These are phyloP conservation scores for Amphirosellinia nigrospora DNA, from an alignment of 495 filamentous ascomycete species.

Conservation along the genomic window DNA sequence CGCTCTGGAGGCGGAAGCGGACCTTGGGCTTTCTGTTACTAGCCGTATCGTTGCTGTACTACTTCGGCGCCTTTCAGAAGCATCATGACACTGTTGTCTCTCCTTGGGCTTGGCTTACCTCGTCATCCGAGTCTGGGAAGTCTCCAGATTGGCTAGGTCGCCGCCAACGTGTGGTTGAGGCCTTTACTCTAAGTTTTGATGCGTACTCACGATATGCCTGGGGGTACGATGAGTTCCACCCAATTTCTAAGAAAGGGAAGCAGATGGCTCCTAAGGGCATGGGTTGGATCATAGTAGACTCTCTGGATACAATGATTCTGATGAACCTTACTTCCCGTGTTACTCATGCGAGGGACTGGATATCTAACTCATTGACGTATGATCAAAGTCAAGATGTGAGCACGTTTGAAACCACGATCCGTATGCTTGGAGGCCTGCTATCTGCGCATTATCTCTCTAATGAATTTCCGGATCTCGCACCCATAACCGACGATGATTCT, in stretches of 20 bases:
- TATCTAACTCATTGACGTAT: slow-evolving; percentile 80
- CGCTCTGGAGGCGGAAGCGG: slow-evolving; percentile 61
- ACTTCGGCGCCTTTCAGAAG: slow-evolving; percentile 59
- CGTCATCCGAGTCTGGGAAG: slow-evolving; percentile 42
- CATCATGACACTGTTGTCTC: slow-evolving; percentile 38
- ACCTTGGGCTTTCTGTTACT: slow-evolving; percentile 43
- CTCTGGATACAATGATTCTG: slow-evolving; percentile 93
- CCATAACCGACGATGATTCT: slow-evolving; percentile 67
- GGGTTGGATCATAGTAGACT: slow-evolving; percentile 98
- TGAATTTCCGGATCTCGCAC: slow-evolving; percentile 68
- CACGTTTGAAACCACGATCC: slow-evolving; percentile 97
- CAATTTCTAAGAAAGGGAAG: slow-evolving; percentile 75
- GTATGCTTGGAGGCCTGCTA: slow-evolving; percentile 93
- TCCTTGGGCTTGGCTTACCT: slow-evolving; percentile 52
- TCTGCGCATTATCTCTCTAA: slow-evolving; percentile 94
- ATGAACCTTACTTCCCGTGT: slow-evolving; percentile 96
- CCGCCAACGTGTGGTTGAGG: slow-evolving; percentile 85
- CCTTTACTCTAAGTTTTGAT: slow-evolving; percentile 87
- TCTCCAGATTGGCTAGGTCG: slow-evolving; percentile 73
- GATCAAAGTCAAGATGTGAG: slow-evolving; percentile 94
- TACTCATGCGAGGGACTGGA: slow-evolving; percentile 86
- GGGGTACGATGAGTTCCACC: slow-evolving; percentile 89
- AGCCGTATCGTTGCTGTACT: slow-evolving; percentile 61
- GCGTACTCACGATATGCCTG: slow-evolving; percentile 93
- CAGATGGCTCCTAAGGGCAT: slow-evolving; percentile 85